Conservation (phyloP, 352 stramenopile species). For the Globisporangium rhizosaccharum region DNA sequence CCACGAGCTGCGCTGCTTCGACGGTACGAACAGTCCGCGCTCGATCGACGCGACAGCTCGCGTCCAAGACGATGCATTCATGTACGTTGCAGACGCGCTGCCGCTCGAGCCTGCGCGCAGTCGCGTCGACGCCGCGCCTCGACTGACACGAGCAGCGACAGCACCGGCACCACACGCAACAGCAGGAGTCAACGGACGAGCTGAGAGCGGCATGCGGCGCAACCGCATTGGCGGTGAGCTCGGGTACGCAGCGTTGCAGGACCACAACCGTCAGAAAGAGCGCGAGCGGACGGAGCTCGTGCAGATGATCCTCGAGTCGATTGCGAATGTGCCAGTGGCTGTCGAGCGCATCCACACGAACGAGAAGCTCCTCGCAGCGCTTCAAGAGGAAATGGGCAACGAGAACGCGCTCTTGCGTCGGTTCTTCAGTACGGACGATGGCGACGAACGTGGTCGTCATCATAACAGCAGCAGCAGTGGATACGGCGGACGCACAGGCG, state of each 20-base stretch:
- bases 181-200: neutral
- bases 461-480: conserved; percentile 1
- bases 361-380: conserved; percentile 46
- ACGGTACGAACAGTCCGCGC: neutral
- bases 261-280: conserved; percentile 49
- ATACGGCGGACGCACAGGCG: neutral
- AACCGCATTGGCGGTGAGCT: neutral
- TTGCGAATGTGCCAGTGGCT: conserved; percentile 64
- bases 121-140: neutral
- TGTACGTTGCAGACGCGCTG: neutral
- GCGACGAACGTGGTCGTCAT: neutral
- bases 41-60: conserved; percentile 3
- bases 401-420: conserved; percentile 42
- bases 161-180: neutral
- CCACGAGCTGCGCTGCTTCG: conserved; percentile 17
- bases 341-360: conserved; percentile 70
- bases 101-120: neutral
- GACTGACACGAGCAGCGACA: neutral
- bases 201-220: too few species aligned
- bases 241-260: conserved; percentile 5
- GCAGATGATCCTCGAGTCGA: conserved; percentile 71
- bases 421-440: conserved; percentile 21
- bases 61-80: conserved; percentile 3
- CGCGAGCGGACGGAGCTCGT: conserved; percentile 60
- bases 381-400: conserved; percentile 52